Base-by-base conservation (phyloP, 2,329 filamentous ascomycete genomes). In the Gliomastix tumulicola region DNA sequence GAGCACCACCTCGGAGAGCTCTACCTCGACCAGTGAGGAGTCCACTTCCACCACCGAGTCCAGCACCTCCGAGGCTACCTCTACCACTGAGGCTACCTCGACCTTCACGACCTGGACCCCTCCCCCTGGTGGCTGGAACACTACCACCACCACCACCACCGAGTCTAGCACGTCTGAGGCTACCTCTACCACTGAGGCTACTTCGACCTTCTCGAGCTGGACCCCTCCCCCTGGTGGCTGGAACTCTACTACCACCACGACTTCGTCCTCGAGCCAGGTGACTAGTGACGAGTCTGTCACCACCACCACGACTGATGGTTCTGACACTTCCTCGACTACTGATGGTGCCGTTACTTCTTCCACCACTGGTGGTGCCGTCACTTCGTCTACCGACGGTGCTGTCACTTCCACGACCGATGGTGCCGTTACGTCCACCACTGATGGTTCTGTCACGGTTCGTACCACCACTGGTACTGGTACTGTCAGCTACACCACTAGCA, bases 141-240 rank as follows among this genome's bases (percentile, higher is more conserved):
- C n/a, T n/a, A n/a, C n/a, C n/a, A n/a, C 49, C 32, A 49, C 47
- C 22, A 61, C 58, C 21, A 63, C 57, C 36, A 60, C n/a, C n/a
- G 22, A 8, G 11, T 17, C 36, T 4, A 22, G 13, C 13, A 35
- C 36, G 4, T 34, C 22, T 16, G 21, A 30, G 16, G 30, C 23
- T 30, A 16, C 22, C 13, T 23, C 28, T 4, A 41, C 34, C 17
- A 44, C 35, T 19, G 21, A 32, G 9, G 22, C 36, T 12, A 30
- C 38, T 21, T 18, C 38, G 21, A 33, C 32, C 19, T 42, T 28
- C 30, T 40, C 40, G n/a, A n/a, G n/a, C n/a, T n/a, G n/a, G n/a
- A n/a, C n/a, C n/a, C n/a, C n/a, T n/a, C n/a, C n/a, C n/a, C n/a
- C n/a, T n/a, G n/a, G n/a, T n/a, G n/a, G n/a, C n/a, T n/a, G n/a